These are phyloP conservation scores for Populus hybrid DNA, from an alignment of 441 rosid species.

Conservation along the genomic window DNA sequence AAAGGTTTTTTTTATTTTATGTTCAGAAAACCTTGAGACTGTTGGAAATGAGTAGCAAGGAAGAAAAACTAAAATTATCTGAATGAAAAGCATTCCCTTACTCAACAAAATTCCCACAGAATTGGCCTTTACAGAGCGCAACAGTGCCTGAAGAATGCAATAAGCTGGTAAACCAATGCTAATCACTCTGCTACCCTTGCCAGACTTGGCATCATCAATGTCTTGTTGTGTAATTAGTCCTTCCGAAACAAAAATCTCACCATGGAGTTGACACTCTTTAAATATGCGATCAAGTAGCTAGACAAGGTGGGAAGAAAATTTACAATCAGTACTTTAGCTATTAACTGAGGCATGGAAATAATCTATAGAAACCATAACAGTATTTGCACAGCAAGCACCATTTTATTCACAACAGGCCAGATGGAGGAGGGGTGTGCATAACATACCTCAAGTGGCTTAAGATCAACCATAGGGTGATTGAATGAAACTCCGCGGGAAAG, in stretches of 20 bases:
- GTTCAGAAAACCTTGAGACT: not conserved
- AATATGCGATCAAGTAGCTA: constrained; percentile 66
- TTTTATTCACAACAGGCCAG: constrained; percentile 3
- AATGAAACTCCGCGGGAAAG: constrained; percentile 52
- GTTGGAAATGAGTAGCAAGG: not conserved
- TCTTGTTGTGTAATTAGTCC: constrained; percentile 76
- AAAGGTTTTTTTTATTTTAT: constrained; percentile 1
- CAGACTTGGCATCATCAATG: constrained; percentile 68
- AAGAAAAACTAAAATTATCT: not conserved
- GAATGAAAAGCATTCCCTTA: constrained; percentile 30
- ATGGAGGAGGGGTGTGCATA: not conserved
- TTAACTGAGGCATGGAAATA: constrained; percentile 1
- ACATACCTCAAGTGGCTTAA: constrained; percentile 74
- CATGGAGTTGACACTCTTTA: constrained; percentile 52
- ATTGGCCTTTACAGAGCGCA: constrained; percentile 61
- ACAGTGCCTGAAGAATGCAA: constrained; percentile 59
- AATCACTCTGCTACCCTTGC: constrained; percentile 56
- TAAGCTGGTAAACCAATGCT: constrained; percentile 84
- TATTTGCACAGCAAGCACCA: not conserved
- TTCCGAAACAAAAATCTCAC: constrained; percentile 58
- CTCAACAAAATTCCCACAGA: constrained; percentile 67
- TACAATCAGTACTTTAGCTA: constrained; percentile 12
- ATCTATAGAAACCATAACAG: not conserved
- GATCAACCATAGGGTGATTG: constrained; percentile 50
- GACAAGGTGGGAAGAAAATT: constrained; percentile 15